Evolutionary conservation across 768 basidiomycete genomes (phyloP), one percentile per base, ranked within the genome.

Genomic region (Fomitopsis serialis): DNA sequence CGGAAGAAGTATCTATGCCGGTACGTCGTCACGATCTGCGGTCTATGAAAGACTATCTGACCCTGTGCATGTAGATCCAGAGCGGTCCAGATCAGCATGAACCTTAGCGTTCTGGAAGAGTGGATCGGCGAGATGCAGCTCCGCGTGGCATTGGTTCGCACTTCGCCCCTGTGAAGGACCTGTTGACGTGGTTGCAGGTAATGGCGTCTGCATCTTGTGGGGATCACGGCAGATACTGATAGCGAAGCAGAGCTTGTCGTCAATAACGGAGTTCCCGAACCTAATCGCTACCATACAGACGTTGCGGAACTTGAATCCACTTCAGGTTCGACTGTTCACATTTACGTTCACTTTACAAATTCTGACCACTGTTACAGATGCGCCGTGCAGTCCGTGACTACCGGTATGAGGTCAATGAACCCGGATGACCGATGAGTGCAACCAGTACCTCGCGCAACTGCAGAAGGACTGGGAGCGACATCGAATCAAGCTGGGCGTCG

Each of bases 401-500:
- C 70, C 89, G 82, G 66, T 97, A 90, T 64, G 96, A 99, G 72
- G 88, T 98, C 46, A 88, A 86, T 64, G 97, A 99, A 68, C 78
- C 84, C 1, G 78, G 55, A 97, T 99, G 92, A 89, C 85, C 2
- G 94, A 98, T 22, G 97, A 99, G 67, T 98, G 96, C 64, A 76
- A 82, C 36, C 92, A 97, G 71, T 98, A 98, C 62, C 79, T 98
- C 24, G 88, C 84, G 2, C 96, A 98, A 62, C 74, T 99, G 9
- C 95, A 98, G 70, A 95, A 92, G 64, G 95, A 98, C 66, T 99
- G 96, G 96, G 96, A 99, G 69, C 76, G 91, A 53, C 87, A 92
- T 66, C 78, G 93, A 42, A 84, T 95, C 29, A 89, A 92, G 64
- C 73, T 89, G 29, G 90, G 92, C 3, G 92, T 96, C 9, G 87